Evolutionary conservation across 176 grass and related monocot species (phyloP).

Genomic region (Eragrostis nindensis): DNA sequence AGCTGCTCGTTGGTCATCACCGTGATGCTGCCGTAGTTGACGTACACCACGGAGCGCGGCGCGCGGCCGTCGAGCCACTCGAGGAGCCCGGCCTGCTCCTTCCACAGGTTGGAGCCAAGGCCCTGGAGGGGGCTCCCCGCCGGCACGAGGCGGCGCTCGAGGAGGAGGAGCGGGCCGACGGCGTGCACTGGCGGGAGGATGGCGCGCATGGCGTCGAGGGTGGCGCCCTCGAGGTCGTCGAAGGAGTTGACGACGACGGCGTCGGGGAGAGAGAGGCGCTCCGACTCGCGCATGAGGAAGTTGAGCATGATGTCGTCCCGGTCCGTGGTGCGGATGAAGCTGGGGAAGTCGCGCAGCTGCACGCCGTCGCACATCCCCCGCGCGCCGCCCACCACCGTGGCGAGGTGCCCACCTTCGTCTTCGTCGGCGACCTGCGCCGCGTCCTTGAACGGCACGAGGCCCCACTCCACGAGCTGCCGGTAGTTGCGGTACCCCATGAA

Average conservation of each 20-base stretch:
- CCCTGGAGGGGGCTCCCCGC: background rate
- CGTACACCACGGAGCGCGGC: conserved; percentile 54
- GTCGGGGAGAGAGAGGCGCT: too few species aligned
- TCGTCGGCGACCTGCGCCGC: conserved; percentile 40
- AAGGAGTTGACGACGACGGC: too few species aligned
- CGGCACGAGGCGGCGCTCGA: conserved; percentile 14
- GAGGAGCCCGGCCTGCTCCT: too few species aligned
- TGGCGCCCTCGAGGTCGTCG: background rate
- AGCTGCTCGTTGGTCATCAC: conserved; percentile 54
- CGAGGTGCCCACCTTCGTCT: conserved; percentile 34
- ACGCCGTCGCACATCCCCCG: too few species aligned
- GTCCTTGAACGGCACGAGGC: conserved; percentile 49
- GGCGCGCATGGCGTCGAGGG: conserved; percentile 44
- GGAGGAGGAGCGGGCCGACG: conserved; percentile 55
- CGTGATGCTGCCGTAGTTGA: conserved; percentile 75
- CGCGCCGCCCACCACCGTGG: conserved; percentile 42
- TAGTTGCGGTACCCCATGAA: conserved; percentile 62
- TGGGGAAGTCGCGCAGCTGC: too few species aligned
- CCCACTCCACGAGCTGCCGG: conserved; percentile 43
- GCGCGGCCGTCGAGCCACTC: background rate
- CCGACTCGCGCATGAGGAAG: too few species aligned
- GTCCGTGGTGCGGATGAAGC: too few species aligned
- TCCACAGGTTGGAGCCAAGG: background rate
- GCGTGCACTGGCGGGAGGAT: conserved; percentile 39
- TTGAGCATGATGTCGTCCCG: too few species aligned